These are phyloP conservation scores for Exserohilum rostratum DNA, from an alignment of 2,329 filamentous ascomycete species.

Conservation along the genomic window DNA sequence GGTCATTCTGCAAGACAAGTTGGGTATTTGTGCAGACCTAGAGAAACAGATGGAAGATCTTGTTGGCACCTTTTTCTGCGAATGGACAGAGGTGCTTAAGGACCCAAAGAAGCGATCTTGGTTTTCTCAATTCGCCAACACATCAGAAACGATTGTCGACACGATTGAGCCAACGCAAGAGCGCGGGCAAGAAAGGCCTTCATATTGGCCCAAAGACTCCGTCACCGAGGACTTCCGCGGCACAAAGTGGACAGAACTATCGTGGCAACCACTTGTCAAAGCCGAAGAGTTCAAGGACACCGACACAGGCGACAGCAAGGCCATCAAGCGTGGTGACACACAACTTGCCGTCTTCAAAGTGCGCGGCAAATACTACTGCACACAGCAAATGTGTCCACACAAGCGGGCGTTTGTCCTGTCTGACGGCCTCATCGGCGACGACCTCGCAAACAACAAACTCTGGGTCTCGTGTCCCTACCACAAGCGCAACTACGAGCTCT, in stretches of 20 bases:
- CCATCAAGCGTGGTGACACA: slow-evolving; percentile 84
- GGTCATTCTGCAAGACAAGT: slow-evolving; percentile 82
- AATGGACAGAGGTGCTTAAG: slow-evolving; percentile 84
- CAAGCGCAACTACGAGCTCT: slow-evolving; percentile 86
- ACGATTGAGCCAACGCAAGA: slow-evolving; percentile 74
- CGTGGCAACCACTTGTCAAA: slow-evolving; percentile 82
- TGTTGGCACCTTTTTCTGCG: slow-evolving; percentile 84
- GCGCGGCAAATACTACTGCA: slow-evolving; percentile 78
- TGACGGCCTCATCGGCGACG: slow-evolving; percentile 81
- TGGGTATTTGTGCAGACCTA: slow-evolving; percentile 82
- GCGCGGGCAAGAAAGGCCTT: slow-evolving; percentile 74
- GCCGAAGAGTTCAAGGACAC: slow-evolving; percentile 71
- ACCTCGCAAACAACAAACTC: slow-evolving; percentile 64
- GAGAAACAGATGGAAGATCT: slow-evolving; percentile 88
- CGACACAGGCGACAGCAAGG: slow-evolving; percentile 75
- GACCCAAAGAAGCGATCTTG: slow-evolving; percentile 69
- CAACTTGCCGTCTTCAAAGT: slow-evolving; percentile 88
- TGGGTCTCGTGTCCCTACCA: slow-evolving; percentile 89
- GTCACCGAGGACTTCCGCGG: slow-evolving; percentile 74
- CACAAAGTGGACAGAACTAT: slow-evolving; percentile 67
- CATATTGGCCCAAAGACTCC: slow-evolving; percentile 75
- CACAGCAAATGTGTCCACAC: slow-evolving; percentile 94
- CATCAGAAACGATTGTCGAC: slow-evolving; percentile 67
- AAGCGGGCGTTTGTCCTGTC: slow-evolving; percentile 89
- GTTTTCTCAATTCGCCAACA: slow-evolving; percentile 87